Evolutionary conservation across 805 yeast genomes (phyloP).

Genomic region (Huiozyma sinensis): DNA sequence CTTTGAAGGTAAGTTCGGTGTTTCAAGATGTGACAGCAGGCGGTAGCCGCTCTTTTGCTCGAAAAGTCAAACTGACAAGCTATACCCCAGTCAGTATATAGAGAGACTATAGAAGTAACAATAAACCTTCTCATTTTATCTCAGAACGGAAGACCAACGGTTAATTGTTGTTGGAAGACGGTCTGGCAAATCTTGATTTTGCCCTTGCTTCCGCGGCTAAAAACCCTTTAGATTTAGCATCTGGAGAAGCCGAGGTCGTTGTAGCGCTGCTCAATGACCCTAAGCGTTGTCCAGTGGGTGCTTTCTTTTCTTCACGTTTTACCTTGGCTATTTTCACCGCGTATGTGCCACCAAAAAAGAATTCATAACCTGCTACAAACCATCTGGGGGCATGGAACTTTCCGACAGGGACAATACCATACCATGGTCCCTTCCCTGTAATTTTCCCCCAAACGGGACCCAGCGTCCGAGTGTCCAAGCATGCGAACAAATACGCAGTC

Average conservation of each 20-base stretch:
- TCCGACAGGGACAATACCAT: constrained; percentile 18
- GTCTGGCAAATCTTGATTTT: neutral
- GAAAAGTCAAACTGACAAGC: too few relatives aligned
- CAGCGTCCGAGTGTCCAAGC: constrained; percentile 47
- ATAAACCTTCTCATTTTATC: too few relatives aligned
- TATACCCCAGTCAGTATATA: too few relatives aligned
- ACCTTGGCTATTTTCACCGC: neutral
- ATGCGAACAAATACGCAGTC: constrained; percentile 50
- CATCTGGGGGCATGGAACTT: constrained; percentile 18
- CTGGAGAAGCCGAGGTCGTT: neutral
- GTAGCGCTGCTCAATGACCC: neutral
- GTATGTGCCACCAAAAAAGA: constrained; percentile 4
- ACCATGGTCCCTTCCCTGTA: constrained; percentile 6
- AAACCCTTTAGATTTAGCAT: too few relatives aligned
- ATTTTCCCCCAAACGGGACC: constrained; percentile 36
- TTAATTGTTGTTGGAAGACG: too few relatives aligned
- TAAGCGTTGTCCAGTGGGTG: constrained; percentile 4
- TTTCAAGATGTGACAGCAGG: too few relatives aligned
- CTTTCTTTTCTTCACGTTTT: neutral
- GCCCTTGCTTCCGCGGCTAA: neutral
- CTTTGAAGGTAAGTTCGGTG: too few relatives aligned
- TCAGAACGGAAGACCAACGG: too few relatives aligned
- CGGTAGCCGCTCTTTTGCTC: too few relatives aligned
- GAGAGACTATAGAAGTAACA: too few relatives aligned
- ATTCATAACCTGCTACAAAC: constrained; percentile 6